Conservation (phyloP, 305 asterid genomes). For the Ruellia speciosa region DNA sequence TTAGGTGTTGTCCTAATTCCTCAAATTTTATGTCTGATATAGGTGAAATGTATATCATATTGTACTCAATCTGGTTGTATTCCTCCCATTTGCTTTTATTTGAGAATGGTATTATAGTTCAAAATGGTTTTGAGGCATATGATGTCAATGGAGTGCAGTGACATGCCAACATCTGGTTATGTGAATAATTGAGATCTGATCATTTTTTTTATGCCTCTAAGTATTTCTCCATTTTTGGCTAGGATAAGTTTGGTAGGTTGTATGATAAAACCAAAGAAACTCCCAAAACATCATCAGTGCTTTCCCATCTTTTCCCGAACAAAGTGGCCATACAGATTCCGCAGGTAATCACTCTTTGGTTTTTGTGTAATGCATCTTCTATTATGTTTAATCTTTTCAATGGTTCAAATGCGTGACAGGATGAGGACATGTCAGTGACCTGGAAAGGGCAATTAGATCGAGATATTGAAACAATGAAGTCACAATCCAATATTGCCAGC, state of each 20-base stretch:
- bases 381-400: slow-evolving; percentile 7
- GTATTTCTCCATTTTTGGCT: slow-evolving; percentile 12
- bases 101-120: not conserved
- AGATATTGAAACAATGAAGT: slow-evolving; percentile 65
- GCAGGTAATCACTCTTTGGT: slow-evolving; percentile 41
- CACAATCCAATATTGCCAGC: slow-evolving; percentile 62
- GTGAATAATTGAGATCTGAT: not conserved
- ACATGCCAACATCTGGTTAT: not conserved
- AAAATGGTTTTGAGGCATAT: no score
- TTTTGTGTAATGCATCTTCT: slow-evolving; percentile 12
- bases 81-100: not conserved
- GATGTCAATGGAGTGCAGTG: not conserved
- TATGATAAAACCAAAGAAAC: slow-evolving; percentile 68
- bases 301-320: slow-evolving; percentile 76
- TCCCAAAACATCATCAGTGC: slow-evolving; percentile 65
- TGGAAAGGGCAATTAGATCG: slow-evolving; percentile 79
- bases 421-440: slow-evolving; percentile 49
- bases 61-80: not conserved
- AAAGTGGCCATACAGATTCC: slow-evolving; percentile 79
- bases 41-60: not conserved
- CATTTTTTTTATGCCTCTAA: slow-evolving; percentile 5
- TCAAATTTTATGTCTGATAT: no score
- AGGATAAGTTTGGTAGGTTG: slow-evolving; percentile 66
- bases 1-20: not conserved
- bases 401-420: slow-evolving; percentile 38